Evolutionary conservation across 176 grass and related monocot species (phyloP).

Genomic region (Zea luxurians): DNA sequence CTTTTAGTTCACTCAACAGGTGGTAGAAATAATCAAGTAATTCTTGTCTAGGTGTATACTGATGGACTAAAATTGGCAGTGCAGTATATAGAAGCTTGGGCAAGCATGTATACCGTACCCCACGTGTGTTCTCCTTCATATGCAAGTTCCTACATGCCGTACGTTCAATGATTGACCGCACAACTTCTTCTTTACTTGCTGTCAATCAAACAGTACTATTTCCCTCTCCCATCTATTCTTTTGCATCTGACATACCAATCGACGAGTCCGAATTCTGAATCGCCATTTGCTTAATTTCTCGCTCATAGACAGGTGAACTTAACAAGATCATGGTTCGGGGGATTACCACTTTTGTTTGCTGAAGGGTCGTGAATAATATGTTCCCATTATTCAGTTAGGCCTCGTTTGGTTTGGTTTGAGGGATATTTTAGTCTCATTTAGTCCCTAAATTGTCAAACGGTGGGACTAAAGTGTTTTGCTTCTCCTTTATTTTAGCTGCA

Average conservation of each 20-base stretch:
- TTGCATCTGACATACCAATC: not conserved
- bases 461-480: too few species aligned
- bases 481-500: too few species aligned
- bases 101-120: not conserved
- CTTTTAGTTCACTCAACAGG: not conserved
- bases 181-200: conserved; percentile 27
- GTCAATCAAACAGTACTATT: conserved; percentile 6
- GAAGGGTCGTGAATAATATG: too few species aligned
- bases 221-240: not conserved
- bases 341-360: too few species aligned
- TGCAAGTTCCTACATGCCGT: conserved; percentile 20
- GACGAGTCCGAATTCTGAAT: not conserved
- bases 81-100: not conserved
- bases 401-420: too few species aligned
- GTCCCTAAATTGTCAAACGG: too few species aligned
- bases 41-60: not conserved
- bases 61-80: conserved; percentile 12
- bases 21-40: not conserved
- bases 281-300: not conserved
- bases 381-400: not conserved
- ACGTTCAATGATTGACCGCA: conserved; percentile 39
- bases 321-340: not conserved
- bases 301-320: not conserved
- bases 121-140: conserved; percentile 25
- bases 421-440: too few species aligned